Percentiles rank a stretch among this genome's conserved stretches.
Evolutionary conservation across 2,329 filamentous ascomycete genomes (phyloP).

Genomic region (Colletotrichum chrysophilum): DNA sequence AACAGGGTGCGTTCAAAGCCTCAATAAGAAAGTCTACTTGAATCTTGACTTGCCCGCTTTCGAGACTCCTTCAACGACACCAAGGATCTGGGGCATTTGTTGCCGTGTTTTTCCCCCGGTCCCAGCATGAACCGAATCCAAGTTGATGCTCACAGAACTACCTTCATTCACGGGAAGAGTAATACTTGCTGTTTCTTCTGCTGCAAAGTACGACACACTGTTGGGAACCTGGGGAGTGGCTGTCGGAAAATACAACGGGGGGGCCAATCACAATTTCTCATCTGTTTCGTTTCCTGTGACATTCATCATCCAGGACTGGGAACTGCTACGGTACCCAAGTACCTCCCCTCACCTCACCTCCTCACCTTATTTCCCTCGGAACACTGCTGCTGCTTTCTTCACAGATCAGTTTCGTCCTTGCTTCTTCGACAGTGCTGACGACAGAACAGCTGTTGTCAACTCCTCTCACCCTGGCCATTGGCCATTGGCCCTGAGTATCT

Average conservation of each 20-base stretch:
- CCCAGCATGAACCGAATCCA: neutral
- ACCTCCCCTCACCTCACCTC: neutral
- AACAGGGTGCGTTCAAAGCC: neutral
- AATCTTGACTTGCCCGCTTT: neutral
- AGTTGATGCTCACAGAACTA: neutral
- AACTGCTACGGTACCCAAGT: neutral
- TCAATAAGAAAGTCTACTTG: neutral
- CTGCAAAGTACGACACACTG: neutral
- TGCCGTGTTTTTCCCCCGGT: neutral
- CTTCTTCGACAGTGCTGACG: neutral
- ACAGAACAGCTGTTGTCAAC: neutral
- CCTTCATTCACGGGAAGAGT: neutral
- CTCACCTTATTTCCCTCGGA: neutral
- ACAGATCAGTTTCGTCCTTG: neutral
- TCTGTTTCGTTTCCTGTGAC: slow-evolving; percentile 9
- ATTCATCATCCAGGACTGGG: neutral
- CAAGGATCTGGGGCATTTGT: neutral
- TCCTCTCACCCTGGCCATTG: neutral
- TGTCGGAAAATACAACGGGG: neutral
- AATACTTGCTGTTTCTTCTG: neutral
- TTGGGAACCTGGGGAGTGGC: neutral
- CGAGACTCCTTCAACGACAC: neutral
- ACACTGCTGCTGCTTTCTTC: neutral
- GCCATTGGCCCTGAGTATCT: neutral
- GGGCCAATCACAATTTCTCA: neutral